phyloP scores from a whole-genome alignment of 2,329 filamentous ascomycete species.

The Basipetospora chlamydospora region DNA sequence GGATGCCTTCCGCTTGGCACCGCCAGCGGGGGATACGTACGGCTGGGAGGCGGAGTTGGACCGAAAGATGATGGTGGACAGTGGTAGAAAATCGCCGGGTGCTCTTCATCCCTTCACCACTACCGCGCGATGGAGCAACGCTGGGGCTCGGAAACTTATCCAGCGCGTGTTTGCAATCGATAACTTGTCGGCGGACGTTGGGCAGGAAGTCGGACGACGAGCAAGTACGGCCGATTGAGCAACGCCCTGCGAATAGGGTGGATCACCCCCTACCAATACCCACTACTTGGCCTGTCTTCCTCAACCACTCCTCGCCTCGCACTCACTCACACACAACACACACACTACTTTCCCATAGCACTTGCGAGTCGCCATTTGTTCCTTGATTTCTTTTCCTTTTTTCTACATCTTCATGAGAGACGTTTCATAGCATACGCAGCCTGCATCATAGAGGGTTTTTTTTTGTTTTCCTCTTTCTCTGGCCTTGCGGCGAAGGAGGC shows the following conservation, averaged over 20 bases:
- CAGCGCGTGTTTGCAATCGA: slow-evolving; percentile 23
- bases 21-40: slow-evolving; percentile 25
- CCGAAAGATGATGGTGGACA: slow-evolving; percentile 10
- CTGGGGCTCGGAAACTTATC: slow-evolving; percentile 20
- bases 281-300: no score
- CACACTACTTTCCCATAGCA: no score
- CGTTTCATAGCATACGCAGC: not conserved
- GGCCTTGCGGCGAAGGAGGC: no score
- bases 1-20: slow-evolving; percentile 13
- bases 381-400: not conserved
- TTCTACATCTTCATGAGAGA: slow-evolving; percentile 1
- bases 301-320: no score
- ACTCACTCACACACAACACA: no score
- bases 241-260: no score
- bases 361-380: no score
- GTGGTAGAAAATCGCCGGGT: slow-evolving; percentile 4
- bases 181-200: not conserved
- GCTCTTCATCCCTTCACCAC: slow-evolving; percentile 2
- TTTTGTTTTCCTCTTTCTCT: not conserved
- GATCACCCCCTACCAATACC: no score
- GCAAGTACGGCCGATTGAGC: slow-evolving; percentile 2
- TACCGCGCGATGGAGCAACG: slow-evolving; percentile 14
- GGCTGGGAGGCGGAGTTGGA: slow-evolving; percentile 34
- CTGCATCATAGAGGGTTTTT: not conserved
- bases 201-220: not conserved